These are phyloP conservation scores for Xylaria sp. DNA, from an alignment of 2,329 filamentous ascomycete species.

Conservation along the genomic window DNA sequence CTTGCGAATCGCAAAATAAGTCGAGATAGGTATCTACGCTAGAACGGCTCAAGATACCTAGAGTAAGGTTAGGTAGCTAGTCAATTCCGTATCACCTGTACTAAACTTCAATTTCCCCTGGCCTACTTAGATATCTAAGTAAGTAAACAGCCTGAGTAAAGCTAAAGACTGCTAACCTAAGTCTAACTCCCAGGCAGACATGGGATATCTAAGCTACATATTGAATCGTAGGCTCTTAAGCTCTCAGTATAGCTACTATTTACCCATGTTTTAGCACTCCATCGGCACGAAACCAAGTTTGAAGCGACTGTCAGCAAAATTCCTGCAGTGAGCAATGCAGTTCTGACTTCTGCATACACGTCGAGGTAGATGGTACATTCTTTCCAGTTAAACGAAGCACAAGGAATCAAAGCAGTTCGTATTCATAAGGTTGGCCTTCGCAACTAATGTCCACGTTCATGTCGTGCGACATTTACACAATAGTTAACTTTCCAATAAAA, in stretches of 20 bases:
- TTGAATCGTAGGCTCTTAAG: not conserved
- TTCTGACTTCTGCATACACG: constrained; percentile 10
- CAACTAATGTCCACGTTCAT: constrained; percentile 28
- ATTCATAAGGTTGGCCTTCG: constrained; percentile 31
- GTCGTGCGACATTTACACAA: constrained; percentile 31
- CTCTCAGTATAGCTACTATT: constrained; percentile 2
- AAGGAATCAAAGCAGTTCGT: constrained; percentile 30
- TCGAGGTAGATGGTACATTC: constrained; percentile 6
- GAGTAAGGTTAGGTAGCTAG: not conserved
- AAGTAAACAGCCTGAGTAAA: not conserved
- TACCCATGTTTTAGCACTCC: not conserved
- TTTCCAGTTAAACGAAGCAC: constrained; percentile 19
- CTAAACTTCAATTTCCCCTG: not conserved
- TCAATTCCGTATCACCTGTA: not conserved
- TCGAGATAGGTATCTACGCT: not conserved
- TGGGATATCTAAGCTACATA: constrained; percentile 2
- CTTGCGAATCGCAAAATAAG: not conserved
- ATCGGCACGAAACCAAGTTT: constrained; percentile 11
- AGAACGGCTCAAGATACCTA: too few species aligned
- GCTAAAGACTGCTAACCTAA: not conserved
- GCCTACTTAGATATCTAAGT: not conserved
- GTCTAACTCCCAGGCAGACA: not conserved
- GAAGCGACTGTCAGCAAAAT: constrained; percentile 12
- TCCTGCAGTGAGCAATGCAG: constrained; percentile 17
- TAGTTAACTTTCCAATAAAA: constrained; percentile 4